Conservation (phyloP, 805 yeast species). For the Nakazawaea populi region DNA sequence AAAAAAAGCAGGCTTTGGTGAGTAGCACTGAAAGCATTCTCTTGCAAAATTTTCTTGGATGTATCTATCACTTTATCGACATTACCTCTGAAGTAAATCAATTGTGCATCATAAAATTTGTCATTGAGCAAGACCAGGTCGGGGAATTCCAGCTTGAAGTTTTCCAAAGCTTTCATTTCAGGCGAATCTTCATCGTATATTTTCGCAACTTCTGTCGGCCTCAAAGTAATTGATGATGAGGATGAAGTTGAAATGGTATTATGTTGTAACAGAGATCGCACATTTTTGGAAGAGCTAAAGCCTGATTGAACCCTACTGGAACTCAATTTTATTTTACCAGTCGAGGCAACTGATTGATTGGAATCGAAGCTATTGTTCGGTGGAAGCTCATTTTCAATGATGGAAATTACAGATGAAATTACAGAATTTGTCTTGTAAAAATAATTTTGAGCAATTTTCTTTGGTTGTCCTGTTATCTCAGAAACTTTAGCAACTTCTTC, state of each 20-base stretch:
- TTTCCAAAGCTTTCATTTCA: constrained; percentile 29
- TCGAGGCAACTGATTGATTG: not conserved
- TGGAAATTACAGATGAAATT: not conserved
- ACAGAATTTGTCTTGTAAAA: constrained; percentile 1
- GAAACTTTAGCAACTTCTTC: not conserved
- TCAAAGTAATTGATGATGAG: not conserved
- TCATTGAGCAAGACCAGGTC: constrained; percentile 29
- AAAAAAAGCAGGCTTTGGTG: too few species aligned
- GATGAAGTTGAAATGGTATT: not conserved
- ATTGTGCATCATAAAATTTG: constrained; percentile 31
- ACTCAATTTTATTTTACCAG: not conserved
- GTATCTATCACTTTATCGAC: constrained; percentile 29
- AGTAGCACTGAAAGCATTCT: constrained; percentile 23
- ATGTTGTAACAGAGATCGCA: not conserved
- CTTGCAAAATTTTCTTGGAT: constrained; percentile 28
- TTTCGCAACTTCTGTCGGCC: not conserved
- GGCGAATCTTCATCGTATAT: constrained; percentile 15
- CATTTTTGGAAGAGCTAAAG: not conserved
- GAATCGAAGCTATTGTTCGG: not conserved
- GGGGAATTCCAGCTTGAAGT: constrained; percentile 27
- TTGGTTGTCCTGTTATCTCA: not conserved
- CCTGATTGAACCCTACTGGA: not conserved
- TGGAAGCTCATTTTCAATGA: not conserved
- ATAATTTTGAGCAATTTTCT: not conserved
- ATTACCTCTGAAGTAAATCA: constrained; percentile 41